Evolutionary conservation across 257 asterid species (phyloP).

Genomic region (Solanum habrochaites): DNA sequence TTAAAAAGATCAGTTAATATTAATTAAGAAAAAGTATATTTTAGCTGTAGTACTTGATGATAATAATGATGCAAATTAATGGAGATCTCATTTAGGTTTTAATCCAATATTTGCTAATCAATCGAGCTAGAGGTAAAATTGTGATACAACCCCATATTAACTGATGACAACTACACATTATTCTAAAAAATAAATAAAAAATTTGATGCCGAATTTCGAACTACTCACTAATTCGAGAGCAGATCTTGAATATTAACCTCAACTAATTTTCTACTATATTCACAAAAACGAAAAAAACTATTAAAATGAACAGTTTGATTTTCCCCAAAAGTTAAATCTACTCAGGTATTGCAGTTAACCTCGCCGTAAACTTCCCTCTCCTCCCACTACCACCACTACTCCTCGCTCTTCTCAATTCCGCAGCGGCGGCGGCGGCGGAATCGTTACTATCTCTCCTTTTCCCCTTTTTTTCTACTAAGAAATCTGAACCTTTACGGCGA

Average conservation of each 20-base stretch:
- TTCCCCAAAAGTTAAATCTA: conserved; percentile 20
- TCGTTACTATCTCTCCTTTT: background rate
- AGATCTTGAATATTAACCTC: background rate
- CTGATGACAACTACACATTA: background rate
- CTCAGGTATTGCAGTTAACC: conserved; percentile 67
- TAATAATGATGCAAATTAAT: background rate
- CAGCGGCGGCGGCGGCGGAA: background rate
- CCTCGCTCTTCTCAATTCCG: conserved; percentile 15
- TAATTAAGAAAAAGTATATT: background rate
- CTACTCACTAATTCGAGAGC: background rate
- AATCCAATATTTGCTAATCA: background rate
- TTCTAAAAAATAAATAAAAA: background rate
- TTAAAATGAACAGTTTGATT: background rate
- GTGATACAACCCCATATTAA: conserved; percentile 1
- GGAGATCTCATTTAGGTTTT: background rate
- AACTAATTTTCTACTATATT: conserved; percentile 5
- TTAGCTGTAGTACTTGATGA: background rate
- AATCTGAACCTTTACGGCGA: conserved; percentile 24
- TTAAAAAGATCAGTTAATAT: background rate
- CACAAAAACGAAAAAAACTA: background rate
- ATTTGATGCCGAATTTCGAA: background rate
- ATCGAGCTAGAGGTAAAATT: conserved; percentile 4
- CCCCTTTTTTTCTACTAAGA: conserved; percentile 9
- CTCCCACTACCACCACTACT: conserved; percentile 20
- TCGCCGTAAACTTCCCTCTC: conserved; percentile 33